phyloP scores from a whole-genome alignment of 2,329 filamentous ascomycete species.

The Leptosphaerulina australis region DNA sequence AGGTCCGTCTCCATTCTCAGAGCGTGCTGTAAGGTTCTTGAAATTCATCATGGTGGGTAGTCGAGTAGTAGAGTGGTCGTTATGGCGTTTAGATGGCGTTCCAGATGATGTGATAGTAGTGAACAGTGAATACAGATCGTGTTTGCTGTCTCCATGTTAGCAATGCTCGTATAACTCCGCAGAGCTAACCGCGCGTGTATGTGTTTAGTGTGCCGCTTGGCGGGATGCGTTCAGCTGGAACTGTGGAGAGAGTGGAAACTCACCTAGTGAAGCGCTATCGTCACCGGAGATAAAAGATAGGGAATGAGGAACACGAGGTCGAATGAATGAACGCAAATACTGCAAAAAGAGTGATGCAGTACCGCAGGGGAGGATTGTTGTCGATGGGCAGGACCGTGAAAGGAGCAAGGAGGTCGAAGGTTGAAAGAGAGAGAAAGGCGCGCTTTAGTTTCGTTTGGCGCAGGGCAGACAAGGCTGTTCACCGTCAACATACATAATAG shows the following conservation, averaged over 20 bases:
- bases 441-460: slow-evolving; percentile 29
- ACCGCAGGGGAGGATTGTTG: slow-evolving; percentile 45
- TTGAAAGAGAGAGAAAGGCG: slow-evolving; percentile 20
- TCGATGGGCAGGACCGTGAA: slow-evolving; percentile 44
- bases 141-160: slow-evolving; percentile 36
- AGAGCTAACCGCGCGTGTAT: slow-evolving; percentile 18
- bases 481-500: slow-evolving; percentile 23
- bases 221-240: slow-evolving; percentile 24
- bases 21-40: slow-evolving; percentile 58
- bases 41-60: slow-evolving; percentile 50
- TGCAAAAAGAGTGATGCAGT: slow-evolving; percentile 70
- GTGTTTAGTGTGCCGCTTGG: slow-evolving; percentile 28
- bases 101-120: slow-evolving; percentile 18
- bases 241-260: slow-evolving; percentile 23
- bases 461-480: slow-evolving; percentile 25
- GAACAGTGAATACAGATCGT: slow-evolving; percentile 37
- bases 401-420: slow-evolving; percentile 31
- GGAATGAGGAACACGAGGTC: slow-evolving; percentile 32
- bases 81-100: slow-evolving; percentile 32
- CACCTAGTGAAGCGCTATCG: slow-evolving; percentile 35
- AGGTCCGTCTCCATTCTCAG: slow-evolving; percentile 56
- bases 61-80: slow-evolving; percentile 24
- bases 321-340: slow-evolving; percentile 56
- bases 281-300: slow-evolving; percentile 19
- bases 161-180: slow-evolving; percentile 19